Base-by-base conservation (phyloP, 1,284 basidiomycete genomes). In the Ceratobasidium sp. region DNA sequence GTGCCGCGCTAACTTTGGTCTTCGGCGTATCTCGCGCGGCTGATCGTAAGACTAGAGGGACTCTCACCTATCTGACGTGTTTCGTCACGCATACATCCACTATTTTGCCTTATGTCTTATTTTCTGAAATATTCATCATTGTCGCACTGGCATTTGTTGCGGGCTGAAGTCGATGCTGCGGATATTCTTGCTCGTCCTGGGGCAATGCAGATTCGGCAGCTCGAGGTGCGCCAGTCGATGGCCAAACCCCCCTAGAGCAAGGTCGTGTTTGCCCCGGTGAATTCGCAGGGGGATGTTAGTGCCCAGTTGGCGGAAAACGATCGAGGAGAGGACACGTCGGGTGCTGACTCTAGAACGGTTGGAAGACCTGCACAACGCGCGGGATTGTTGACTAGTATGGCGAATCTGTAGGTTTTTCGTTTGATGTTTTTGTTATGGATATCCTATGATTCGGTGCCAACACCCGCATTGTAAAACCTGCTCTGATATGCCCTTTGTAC, bases 151-250 rank as follows among this genome's bases (percentile, higher is more conserved):
- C 78, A 52, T 79, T 79, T 50, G 76, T 79, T 46, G 76, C 78
- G 14, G 78, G 97, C 97, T 23, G 97, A 99, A 87, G 97, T 98
- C 80, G 96, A 98, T 83, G 89, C 96, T 55, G 96, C 97, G 60
- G 93, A 97, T 85, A 97, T 97, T 82, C 89, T 97, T 82, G 94
- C 95, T 14, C 93, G 92, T 8, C 96, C 96, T 23, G 96, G 96
- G 33, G 97, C 96, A 78, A 98, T 99, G 95, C 96, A 98, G 86
- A 98, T 98, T 84, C 89, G 97, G 80, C 96, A 97, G 84, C 90
- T 98, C 81, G 96, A 98, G 86, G 95, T 96, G 52, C 86, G 96
- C 82, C 89, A 91, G 89, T 88, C 84, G 57, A 90, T 89, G 89
- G 90, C 91, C 54, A 94, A 94, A 85, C 90, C 89, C 12, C 90